Evolutionary conservation across 2,329 filamentous ascomycete genomes (phyloP).

Genomic region (Lanzia echinophila): DNA sequence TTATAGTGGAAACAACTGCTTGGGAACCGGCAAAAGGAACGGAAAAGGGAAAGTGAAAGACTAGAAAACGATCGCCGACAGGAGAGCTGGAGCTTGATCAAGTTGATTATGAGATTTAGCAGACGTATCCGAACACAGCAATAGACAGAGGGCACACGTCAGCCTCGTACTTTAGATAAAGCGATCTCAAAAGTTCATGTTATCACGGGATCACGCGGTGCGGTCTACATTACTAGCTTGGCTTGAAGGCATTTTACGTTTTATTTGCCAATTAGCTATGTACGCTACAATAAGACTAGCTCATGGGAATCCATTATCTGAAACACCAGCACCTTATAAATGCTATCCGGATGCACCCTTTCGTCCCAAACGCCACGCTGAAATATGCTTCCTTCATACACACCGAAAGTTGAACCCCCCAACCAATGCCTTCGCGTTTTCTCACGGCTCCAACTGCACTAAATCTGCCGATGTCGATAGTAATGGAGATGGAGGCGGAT

Average conservation of each 20-base stretch:
- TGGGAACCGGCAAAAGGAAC: constrained; percentile 41
- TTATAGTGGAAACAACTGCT: constrained; percentile 57
- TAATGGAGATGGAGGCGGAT: not conserved
- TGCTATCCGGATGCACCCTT: not conserved
- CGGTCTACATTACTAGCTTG: not conserved
- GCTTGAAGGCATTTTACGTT: not conserved
- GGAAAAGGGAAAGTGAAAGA: not conserved
- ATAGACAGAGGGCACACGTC: too few species aligned
- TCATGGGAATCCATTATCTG: not conserved
- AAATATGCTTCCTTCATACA: not conserved
- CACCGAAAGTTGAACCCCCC: not conserved
- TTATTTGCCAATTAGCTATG: not conserved
- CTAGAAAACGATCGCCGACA: too few species aligned
- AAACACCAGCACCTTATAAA: not conserved
- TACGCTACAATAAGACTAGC: not conserved
- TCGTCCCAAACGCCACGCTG: constrained; percentile 11
- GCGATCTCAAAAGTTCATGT: too few species aligned
- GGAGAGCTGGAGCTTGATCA: too few species aligned
- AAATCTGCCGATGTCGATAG: not conserved
- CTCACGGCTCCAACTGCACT: constrained; percentile 3
- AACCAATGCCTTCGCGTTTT: not conserved
- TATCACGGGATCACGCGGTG: not conserved
- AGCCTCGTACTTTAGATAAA: too few species aligned
- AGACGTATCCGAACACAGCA: too few species aligned
- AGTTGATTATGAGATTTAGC: too few species aligned